These are phyloP conservation scores for Thelonectria blattea DNA, from an alignment of 2,329 filamentous ascomycete genomes.

Conservation along the genomic window DNA sequence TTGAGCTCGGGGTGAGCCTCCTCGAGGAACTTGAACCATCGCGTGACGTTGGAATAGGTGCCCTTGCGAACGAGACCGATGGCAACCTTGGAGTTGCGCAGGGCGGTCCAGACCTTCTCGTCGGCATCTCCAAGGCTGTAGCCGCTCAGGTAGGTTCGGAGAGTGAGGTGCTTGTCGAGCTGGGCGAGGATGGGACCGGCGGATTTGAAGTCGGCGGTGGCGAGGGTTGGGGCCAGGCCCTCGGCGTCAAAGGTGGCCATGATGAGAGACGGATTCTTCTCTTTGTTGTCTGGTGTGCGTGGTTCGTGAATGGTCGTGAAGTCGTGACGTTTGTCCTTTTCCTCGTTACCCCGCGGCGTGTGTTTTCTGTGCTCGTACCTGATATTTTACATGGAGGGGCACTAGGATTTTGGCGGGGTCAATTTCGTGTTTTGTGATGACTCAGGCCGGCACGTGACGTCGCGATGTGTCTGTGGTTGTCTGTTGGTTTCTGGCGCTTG, in stretches of 20 bases:
- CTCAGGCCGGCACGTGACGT: constrained; percentile 15
- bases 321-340: neutral
- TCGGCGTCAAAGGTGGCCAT: constrained; percentile 38
- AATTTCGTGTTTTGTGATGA: constrained; percentile 4
- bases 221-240: constrained; percentile 35
- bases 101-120: constrained; percentile 80
- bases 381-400: constrained; percentile 13
- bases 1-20: constrained; percentile 79
- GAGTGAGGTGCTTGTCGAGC: constrained; percentile 85
- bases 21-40: constrained; percentile 90
- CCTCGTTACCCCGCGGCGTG: constrained; percentile 13
- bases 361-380: constrained; percentile 6
- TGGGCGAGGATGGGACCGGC: constrained; percentile 76
- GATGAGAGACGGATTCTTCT: neutral
- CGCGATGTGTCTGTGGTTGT: neutral
- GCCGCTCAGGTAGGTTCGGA: constrained; percentile 85
- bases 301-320: neutral
- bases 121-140: constrained; percentile 80
- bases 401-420: constrained; percentile 13
- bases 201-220: constrained; percentile 71
- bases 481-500: neutral
- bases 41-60: constrained; percentile 74
- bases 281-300: neutral
- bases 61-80: constrained; percentile 82
- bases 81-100: constrained; percentile 85